Percentiles rank a stretch among this genome's conserved stretches.
Conservation (phyloP, 139 green algal species). For the Mychonastes homosphaera region DNA sequence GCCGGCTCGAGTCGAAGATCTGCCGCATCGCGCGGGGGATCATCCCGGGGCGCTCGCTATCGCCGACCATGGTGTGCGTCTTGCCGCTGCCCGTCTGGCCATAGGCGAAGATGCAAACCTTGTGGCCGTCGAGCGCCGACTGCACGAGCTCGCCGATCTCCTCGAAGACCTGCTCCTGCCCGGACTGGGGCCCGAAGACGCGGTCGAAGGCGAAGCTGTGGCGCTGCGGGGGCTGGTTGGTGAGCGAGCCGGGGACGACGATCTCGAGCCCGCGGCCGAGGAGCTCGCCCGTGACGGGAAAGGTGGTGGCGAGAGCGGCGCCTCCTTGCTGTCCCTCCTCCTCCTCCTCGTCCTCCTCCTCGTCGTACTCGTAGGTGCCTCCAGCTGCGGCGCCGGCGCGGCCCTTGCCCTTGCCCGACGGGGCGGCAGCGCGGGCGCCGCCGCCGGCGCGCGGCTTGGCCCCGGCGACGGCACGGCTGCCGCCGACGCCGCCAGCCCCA, state of each 20-base stretch:
- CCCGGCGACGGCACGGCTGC: not conserved
- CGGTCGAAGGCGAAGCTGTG: slow-evolving; percentile 41
- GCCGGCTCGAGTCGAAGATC: slow-evolving; percentile 35
- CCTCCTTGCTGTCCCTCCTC: slow-evolving; percentile 8
- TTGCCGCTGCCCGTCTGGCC: slow-evolving; percentile 81
- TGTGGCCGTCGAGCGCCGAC: slow-evolving; percentile 80
- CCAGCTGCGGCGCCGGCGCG: not conserved
- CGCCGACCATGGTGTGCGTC: slow-evolving; percentile 77
- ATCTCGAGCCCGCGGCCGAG: slow-evolving; percentile 34
- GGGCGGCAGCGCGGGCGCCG: too few relatives aligned
- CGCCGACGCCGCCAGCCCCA: too few relatives aligned
- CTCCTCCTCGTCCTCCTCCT: slow-evolving; percentile 15
- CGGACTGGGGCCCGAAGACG: slow-evolving; percentile 60
- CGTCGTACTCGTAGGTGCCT: not conserved
- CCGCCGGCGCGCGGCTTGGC: not conserved
- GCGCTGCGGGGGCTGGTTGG: slow-evolving; percentile 19
- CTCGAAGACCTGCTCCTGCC: slow-evolving; percentile 71
- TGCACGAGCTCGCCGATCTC: slow-evolving; percentile 82
- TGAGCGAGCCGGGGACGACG: slow-evolving; percentile 17
- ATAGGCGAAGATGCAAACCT: slow-evolving; percentile 87
- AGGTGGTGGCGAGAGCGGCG: slow-evolving; percentile 9
- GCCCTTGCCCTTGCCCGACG: not conserved
- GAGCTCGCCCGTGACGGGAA: slow-evolving; percentile 31
- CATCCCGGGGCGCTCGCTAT: slow-evolving; percentile 53
- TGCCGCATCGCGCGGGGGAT: slow-evolving; percentile 72